These are phyloP conservation scores for Tylopilus sp. DNA, from an alignment of 768 basidiomycete genomes.

Conservation along the genomic window DNA sequence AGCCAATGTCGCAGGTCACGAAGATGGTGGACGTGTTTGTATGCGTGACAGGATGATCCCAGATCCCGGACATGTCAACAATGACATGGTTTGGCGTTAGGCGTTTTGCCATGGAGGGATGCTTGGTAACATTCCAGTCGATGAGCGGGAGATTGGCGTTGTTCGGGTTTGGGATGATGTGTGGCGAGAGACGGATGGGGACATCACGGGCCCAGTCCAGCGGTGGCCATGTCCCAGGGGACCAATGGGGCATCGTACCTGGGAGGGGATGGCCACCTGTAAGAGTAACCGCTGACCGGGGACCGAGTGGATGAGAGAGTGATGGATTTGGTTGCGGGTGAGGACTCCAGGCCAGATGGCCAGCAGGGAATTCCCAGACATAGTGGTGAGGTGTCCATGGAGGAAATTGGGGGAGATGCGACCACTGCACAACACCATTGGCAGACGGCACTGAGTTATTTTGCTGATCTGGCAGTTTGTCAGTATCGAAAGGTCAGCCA, in stretches of 20 bases:
- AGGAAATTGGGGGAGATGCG: conserved; percentile 4
- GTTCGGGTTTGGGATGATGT: conserved; percentile 32
- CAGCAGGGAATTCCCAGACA: conserved; percentile 24
- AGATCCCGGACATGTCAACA: conserved; percentile 17
- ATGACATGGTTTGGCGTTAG: conserved; percentile 27
- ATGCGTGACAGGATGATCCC: conserved; percentile 19
- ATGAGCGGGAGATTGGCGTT: conserved; percentile 29
- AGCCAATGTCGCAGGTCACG: conserved; percentile 23
- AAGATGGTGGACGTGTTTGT: conserved; percentile 20
- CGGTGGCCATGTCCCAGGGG: conserved; percentile 28
- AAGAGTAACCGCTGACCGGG: conserved; percentile 14
- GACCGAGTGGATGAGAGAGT: conserved; percentile 4
- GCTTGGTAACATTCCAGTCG: conserved; percentile 35
- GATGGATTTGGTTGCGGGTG: conserved; percentile 16
- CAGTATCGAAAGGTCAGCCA: conserved; percentile 4
- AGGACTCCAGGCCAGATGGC: conserved; percentile 26
- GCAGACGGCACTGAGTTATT: background rate
- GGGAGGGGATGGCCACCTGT: conserved; percentile 25
- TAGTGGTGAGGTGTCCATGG: conserved; percentile 19
- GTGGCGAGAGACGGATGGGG: conserved; percentile 25
- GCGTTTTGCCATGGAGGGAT: conserved; percentile 30
- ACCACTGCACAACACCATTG: conserved; percentile 2
- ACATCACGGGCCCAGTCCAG: conserved; percentile 18
- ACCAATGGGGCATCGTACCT: conserved; percentile 25
- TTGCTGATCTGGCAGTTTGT: conserved; percentile 6